These are phyloP conservation scores for Cryomyces minteri DNA, from an alignment of 495 filamentous ascomycete genomes.

Conservation along the genomic window DNA sequence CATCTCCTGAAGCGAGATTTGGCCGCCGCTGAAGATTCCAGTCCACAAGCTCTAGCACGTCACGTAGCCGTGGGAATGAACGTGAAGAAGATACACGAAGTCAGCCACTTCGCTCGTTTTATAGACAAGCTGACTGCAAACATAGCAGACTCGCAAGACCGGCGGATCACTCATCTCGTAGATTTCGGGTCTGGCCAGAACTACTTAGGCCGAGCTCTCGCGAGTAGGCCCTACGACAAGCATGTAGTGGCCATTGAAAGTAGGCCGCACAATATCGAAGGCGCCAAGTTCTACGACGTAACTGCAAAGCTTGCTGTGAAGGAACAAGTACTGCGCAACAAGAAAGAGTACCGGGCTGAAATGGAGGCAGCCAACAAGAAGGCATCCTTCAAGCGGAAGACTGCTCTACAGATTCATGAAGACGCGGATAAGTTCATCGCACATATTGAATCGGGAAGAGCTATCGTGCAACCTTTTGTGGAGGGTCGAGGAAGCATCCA, in stretches of 20 bases:
- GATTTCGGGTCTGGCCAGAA: slow-evolving; percentile 96
- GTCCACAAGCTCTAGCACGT: slow-evolving; percentile 33
- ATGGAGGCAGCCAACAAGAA: slow-evolving; percentile 20
- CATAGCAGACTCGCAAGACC: slow-evolving; percentile 19
- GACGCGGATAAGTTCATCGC: neutral
- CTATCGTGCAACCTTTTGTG: slow-evolving; percentile 17
- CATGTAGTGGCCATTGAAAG: slow-evolving; percentile 86
- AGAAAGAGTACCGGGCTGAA: slow-evolving; percentile 45
- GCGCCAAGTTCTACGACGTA: slow-evolving; percentile 67
- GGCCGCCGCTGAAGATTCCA: slow-evolving; percentile 6
- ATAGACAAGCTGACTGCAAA: slow-evolving; percentile 32
- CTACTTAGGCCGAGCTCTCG: slow-evolving; percentile 77
- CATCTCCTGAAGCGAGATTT: slow-evolving; percentile 51
- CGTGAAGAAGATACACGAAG: slow-evolving; percentile 88
- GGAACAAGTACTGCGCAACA: slow-evolving; percentile 51
- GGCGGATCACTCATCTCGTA: slow-evolving; percentile 65
- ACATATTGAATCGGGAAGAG: neutral
- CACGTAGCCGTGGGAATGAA: slow-evolving; percentile 84
- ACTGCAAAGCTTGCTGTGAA: slow-evolving; percentile 49
- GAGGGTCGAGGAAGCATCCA: slow-evolving; percentile 26
- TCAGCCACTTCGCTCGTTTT: slow-evolving; percentile 45
- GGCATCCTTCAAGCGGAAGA: slow-evolving; percentile 10
- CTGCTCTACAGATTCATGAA: neutral
- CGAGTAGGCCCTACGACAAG: slow-evolving; percentile 65
- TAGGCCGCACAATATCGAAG: slow-evolving; percentile 63